Evolutionary conservation across 805 yeast species (phyloP).

Genomic region (Monosporozyma aerobia): DNA sequence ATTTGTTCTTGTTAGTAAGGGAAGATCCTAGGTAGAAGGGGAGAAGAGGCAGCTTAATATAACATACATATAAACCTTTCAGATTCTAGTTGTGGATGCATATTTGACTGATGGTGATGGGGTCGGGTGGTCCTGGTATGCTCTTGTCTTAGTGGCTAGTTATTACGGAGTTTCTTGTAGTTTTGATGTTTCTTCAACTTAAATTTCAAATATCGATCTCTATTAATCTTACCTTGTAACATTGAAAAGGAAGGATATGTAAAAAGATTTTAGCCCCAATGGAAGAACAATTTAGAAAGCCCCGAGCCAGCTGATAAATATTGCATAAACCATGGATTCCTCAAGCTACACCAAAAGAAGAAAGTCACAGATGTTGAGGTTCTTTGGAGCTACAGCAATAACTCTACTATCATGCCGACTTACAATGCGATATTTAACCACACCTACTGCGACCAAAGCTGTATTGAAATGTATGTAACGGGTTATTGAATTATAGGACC

Average conservation of each 20-base stretch:
- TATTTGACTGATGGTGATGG: conserved; percentile 8
- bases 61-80: conserved; percentile 38
- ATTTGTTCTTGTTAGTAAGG: conserved; percentile 7
- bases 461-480: background rate
- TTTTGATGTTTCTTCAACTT: background rate
- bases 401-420: conserved; percentile 65
- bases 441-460: conserved; percentile 39
- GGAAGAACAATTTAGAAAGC: no score
- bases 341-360: conserved; percentile 50
- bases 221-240: background rate
- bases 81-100: conserved; percentile 49
- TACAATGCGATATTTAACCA: conserved; percentile 63
- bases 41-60: no score
- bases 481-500: background rate
- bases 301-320: no score
- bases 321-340: background rate
- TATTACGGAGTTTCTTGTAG: background rate
- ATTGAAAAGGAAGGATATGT: background rate
- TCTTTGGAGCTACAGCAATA: conserved; percentile 62
- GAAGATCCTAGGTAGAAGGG: background rate
- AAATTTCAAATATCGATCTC: background rate
- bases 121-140: background rate
- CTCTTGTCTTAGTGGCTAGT: background rate
- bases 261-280: no score
- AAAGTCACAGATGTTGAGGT: conserved; percentile 61